Percentiles rank a stretch among this genome's conserved stretches.
These are phyloP conservation scores for Capsicum rhomboideum DNA, from an alignment of 257 asterid species.

Conservation along the genomic window DNA sequence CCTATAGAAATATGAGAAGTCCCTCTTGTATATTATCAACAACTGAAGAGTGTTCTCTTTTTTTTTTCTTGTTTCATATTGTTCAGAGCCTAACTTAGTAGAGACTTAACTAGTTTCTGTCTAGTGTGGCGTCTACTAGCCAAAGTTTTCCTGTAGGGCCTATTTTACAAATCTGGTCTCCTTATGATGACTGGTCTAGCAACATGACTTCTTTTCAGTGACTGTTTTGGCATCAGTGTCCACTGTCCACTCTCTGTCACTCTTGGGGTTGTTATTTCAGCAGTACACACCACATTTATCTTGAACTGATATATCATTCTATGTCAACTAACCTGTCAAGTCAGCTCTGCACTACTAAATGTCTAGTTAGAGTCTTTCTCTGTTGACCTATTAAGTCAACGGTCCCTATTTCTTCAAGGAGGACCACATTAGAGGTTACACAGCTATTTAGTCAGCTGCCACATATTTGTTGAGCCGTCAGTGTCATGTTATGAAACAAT, in stretches of 20 bases:
- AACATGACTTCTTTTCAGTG: background rate
- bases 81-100: background rate
- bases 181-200: background rate
- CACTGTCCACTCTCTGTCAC: background rate
- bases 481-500: background rate
- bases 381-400: background rate
- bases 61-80: background rate
- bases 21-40: background rate
- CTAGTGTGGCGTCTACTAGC: background rate
- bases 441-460: background rate
- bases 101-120: background rate
- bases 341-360: background rate
- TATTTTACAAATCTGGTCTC: background rate
- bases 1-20: background rate
- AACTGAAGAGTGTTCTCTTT: background rate
- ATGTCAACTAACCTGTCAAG: background rate
- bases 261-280: background rate
- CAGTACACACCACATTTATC: background rate
- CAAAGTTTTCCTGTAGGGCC: background rate
- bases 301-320: background rate
- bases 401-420: background rate
- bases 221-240: background rate
- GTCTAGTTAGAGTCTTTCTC: background rate
- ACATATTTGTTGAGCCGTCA: too few relatives aligned
- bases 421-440: background rate